Percentiles rank a stretch among this genome's conserved stretches.
phyloP scores from a whole-genome alignment of 2,329 filamentous ascomycete species.

The Nemania diffusa region DNA sequence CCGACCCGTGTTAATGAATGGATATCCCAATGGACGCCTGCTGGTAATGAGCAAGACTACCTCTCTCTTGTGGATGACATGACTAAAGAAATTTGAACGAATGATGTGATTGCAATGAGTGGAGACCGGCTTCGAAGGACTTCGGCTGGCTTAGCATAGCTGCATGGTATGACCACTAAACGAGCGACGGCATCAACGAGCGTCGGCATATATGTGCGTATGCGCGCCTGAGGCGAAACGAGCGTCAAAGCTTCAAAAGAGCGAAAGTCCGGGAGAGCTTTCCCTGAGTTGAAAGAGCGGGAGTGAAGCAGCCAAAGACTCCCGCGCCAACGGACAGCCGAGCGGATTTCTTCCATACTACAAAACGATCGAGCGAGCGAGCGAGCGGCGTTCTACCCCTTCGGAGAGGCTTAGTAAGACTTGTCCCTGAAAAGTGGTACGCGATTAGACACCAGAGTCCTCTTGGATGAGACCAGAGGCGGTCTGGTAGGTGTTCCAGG shows the following conservation, averaged over 20 bases:
- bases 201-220: background rate
- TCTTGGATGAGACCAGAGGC: conserved; percentile 43
- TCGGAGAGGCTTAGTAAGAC: background rate
- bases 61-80: conserved; percentile 3
- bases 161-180: background rate
- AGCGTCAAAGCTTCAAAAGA: conserved; percentile 14
- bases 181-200: background rate
- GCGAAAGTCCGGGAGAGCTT: background rate
- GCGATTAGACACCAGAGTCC: conserved; percentile 50
- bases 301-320: conserved; percentile 7
- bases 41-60: background rate
- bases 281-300: background rate
- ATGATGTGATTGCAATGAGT: conserved; percentile 14
- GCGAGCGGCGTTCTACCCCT: background rate
- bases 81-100: conserved; percentile 3
- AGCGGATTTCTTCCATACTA: background rate
- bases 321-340: conserved; percentile 10
- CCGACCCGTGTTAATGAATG: conserved; percentile 20
- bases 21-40: background rate
- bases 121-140: conserved; percentile 7
- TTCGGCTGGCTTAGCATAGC: conserved; percentile 1
- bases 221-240: conserved; percentile 2
- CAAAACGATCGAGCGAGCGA: background rate
- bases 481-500: conserved; percentile 48
- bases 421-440: background rate